Evolutionary conservation across 257 asterid species (phyloP), one percentile per base, ranked within the genome.

Genomic region (Nyctanthes arbortristis): DNA sequence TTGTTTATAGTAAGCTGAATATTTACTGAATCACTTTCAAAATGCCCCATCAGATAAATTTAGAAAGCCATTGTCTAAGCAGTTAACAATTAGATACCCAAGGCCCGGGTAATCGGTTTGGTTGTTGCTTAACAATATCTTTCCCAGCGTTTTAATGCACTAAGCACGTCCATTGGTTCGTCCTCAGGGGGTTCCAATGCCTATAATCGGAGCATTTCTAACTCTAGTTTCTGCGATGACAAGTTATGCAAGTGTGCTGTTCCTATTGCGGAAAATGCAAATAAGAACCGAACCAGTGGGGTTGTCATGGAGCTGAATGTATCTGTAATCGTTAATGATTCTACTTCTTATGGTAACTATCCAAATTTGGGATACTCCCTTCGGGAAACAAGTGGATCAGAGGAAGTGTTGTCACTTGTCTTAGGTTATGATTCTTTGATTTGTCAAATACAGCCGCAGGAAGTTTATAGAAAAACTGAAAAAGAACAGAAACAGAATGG

Each of bases 131-230:
- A 61, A 25, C 30, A 39, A 69, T 10, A 5, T 63, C 52, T 18
- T 67, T 14, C 12, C 29, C n/a, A n/a, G n/a, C 55, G 31, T 58
- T 28, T 43, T 54, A 31, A 25, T 47, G 24, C 66, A 49, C 34
- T 22, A 63, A 18, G 49, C 22, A 7, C 54, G 67, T 33, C 75
- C 22, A 29, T 65, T 61, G 77, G 77, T 36, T 28, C 57, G 37
- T 54, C 65, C 84, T 90, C n/a, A 93, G 97, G 97, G 36, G 81
- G 75, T 45, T 72, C 78, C 28, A 71, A 76, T 13, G 57, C 80
- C 24, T 80, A 60, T 67, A 80, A 76, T 45, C 89, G 75, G 75
- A 81, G 82, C 63, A 27, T 24, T 18, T 35, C 62, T 59, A 68
- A 76, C 76, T 64, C 87, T 30, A 66, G 70, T 61, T 37, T 36